Percentiles rank a stretch among this genome's conserved stretches.
These are phyloP conservation scores for Debaryomyces psychrophilus DNA, from an alignment of 1,139 yeast genomes.

Conservation along the genomic window DNA sequence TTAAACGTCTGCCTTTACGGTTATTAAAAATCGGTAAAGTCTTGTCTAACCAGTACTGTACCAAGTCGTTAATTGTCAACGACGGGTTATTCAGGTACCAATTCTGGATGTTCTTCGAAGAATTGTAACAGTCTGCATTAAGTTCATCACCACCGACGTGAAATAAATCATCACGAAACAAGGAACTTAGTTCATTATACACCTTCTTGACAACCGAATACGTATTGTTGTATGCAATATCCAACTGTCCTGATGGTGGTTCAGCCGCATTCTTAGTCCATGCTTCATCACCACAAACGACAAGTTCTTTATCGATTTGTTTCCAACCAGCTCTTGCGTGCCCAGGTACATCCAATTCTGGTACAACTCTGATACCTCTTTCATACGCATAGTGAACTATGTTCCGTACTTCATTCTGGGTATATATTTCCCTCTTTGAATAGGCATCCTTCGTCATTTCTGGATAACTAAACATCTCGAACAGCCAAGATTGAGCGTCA, in stretches of 20 bases:
- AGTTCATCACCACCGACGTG: constrained; percentile 55
- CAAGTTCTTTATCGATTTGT: constrained; percentile 35
- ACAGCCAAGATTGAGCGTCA: constrained; percentile 53
- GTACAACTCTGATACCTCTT: constrained; percentile 49
- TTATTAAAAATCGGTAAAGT: constrained; percentile 39
- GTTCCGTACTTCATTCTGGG: constrained; percentile 32
- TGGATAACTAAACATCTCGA: constrained; percentile 38
- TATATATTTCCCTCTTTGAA: constrained; percentile 35
- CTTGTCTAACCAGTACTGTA: constrained; percentile 43
- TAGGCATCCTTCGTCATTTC: constrained; percentile 50
- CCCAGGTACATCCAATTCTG: constrained; percentile 54
- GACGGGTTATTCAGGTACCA: constrained; percentile 33
- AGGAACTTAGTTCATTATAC: constrained; percentile 37
- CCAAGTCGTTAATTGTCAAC: constrained; percentile 34
- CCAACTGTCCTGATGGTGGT: constrained; percentile 53
- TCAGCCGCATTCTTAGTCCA: constrained; percentile 45
- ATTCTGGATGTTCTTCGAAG: constrained; percentile 27
- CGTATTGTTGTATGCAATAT: constrained; percentile 38
- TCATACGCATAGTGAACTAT: constrained; percentile 40
- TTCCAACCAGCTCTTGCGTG: constrained; percentile 52
- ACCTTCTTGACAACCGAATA: constrained; percentile 39
- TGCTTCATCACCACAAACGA: constrained; percentile 39
- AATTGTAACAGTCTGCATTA: constrained; percentile 40
- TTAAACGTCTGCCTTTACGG: constrained; percentile 27
- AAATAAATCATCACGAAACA: constrained; percentile 43